phyloP scores from a whole-genome alignment of 345 rosid genomes.

The Arabis hirsuta region DNA sequence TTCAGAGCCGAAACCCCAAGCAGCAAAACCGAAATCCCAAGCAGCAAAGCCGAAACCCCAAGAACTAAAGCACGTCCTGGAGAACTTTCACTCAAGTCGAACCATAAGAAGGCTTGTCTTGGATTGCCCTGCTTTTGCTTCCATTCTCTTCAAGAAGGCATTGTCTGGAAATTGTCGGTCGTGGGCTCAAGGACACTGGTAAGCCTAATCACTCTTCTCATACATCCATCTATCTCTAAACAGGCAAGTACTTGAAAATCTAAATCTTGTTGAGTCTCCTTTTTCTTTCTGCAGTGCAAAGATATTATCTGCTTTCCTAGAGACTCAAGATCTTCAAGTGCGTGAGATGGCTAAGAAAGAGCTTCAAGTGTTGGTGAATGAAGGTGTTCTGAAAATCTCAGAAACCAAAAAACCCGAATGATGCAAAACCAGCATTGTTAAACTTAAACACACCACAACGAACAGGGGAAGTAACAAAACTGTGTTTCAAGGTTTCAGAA shows the following conservation, averaged over 20 bases:
- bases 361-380: slow-evolving; percentile 70
- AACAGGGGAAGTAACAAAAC: slow-evolving; percentile 9
- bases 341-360: slow-evolving; percentile 57
- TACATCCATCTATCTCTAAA: neutral
- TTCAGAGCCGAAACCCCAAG: slow-evolving; percentile 58
- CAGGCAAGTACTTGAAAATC: slow-evolving; percentile 13
- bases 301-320: slow-evolving; percentile 74
- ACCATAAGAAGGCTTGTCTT: slow-evolving; percentile 76
- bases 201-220: slow-evolving; percentile 23
- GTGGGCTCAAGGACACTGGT: slow-evolving; percentile 96
- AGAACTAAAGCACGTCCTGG: slow-evolving; percentile 63
- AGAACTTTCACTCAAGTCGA: slow-evolving; percentile 83
- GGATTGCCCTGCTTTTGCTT: slow-evolving; percentile 68
- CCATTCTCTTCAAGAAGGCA: slow-evolving; percentile 71
- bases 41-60: slow-evolving; percentile 65
- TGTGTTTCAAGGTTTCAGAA: slow-evolving; percentile 17
- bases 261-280: slow-evolving; percentile 24
- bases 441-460: neutral
- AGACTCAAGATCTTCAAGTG: slow-evolving; percentile 58
- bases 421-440: slow-evolving; percentile 22
- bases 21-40: slow-evolving; percentile 61
- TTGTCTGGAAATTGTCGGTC: slow-evolving; percentile 63
- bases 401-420: slow-evolving; percentile 46
- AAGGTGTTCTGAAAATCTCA: slow-evolving; percentile 59
- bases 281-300: slow-evolving; percentile 60